Conservation (phyloP, 768 basidiomycete species). For the Naganishia vaughanmartiniae region DNA sequence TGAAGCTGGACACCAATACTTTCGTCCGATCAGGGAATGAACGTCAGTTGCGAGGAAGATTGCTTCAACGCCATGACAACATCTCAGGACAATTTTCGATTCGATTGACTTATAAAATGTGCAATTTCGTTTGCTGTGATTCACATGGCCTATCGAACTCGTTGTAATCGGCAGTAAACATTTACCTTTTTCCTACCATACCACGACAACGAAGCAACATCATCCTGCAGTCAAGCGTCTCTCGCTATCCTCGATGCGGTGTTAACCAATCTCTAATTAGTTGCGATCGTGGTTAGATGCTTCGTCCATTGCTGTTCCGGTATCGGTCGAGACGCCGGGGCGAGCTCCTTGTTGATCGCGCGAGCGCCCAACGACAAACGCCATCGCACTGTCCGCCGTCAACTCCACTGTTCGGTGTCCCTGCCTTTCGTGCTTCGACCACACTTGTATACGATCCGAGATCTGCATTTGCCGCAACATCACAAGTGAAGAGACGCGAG, state of each 20-base stretch:
- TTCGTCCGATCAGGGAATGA: too few relatives aligned
- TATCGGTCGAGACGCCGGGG: not conserved
- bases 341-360: slow-evolving; percentile 6
- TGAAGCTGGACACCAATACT: too few relatives aligned
- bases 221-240: too few relatives aligned
- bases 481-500: not conserved
- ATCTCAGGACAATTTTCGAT: too few relatives aligned
- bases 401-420: slow-evolving; percentile 19
- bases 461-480: not conserved
- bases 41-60: too few relatives aligned
- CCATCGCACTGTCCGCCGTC: slow-evolving; percentile 12
- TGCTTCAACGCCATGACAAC: too few relatives aligned
- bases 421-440: not conserved
- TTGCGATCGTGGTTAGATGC: not conserved
- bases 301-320: slow-evolving; percentile 13
- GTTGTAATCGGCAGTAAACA: too few relatives aligned
- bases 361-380: slow-evolving; percentile 27
- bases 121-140: too few relatives aligned
- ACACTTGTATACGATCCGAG: slow-evolving; percentile 1
- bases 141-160: too few relatives aligned
- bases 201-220: too few relatives aligned
- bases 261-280: slow-evolving; percentile 5
- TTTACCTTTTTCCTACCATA: too few relatives aligned
- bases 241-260: not conserved
- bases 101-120: too few relatives aligned